These are phyloP conservation scores for Neopestalotiopsis sp. DNA, from an alignment of 2,329 filamentous ascomycete genomes.

Conservation along the genomic window DNA sequence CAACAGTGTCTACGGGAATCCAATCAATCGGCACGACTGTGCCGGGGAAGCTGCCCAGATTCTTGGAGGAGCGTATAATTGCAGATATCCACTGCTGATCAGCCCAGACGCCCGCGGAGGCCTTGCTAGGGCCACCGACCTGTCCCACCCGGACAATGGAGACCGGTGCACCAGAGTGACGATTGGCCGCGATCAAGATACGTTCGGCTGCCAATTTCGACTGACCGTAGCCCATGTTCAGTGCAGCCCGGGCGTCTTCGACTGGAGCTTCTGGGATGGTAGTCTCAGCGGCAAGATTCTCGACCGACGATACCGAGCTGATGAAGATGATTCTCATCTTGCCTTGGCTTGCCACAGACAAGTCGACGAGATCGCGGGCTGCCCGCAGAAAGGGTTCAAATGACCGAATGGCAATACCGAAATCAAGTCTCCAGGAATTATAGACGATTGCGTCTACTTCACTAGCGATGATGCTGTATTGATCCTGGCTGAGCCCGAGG, in stretches of 20 bases:
- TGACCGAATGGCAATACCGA: constrained; percentile 25
- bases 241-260: constrained; percentile 17
- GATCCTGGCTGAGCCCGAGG: constrained; percentile 20
- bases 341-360: constrained; percentile 18
- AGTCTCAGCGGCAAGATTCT: constrained; percentile 14
- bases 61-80: constrained; percentile 21
- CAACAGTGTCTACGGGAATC: constrained; percentile 23
- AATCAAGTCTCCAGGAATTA: constrained; percentile 31
- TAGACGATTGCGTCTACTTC: constrained; percentile 26
- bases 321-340: constrained; percentile 29
- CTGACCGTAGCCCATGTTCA: constrained; percentile 25
- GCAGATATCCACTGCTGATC: constrained; percentile 27
- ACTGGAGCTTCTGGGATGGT: constrained; percentile 24
- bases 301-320: constrained; percentile 28
- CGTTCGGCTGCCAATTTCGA: constrained; percentile 26
- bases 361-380: constrained; percentile 23
- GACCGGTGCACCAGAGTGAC: constrained; percentile 17
- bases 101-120: constrained; percentile 13
- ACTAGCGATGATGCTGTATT: constrained; percentile 9
- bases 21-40: constrained; percentile 21
- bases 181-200: constrained; percentile 19
- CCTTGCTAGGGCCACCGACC: constrained; percentile 20
- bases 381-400: constrained; percentile 26
- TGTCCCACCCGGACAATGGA: constrained; percentile 25
- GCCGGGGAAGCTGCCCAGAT: constrained; percentile 18